phyloP scores from a whole-genome alignment of 768 basidiomycete genomes.

The Erythrobasidium yunnanense region DNA sequence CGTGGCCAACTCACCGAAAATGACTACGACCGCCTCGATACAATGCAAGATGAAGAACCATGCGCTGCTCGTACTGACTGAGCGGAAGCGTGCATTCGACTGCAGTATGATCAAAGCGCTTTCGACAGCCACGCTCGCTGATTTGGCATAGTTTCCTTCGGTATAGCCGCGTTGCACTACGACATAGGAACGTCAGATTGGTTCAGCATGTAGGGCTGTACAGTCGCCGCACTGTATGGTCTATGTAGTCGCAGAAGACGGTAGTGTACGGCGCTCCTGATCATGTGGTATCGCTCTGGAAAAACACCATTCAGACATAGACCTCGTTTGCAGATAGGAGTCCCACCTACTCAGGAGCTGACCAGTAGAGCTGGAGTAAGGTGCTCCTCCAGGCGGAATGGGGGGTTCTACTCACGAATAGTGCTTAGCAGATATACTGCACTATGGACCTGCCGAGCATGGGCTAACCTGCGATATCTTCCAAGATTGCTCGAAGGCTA shows the following conservation, averaged over 20 bases:
- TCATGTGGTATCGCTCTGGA: not conserved
- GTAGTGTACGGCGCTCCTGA: not conserved
- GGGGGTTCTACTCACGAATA: not conserved
- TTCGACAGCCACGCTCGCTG: not conserved
- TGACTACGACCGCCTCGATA: not conserved
- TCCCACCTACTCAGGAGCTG: not conserved
- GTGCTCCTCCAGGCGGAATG: not conserved
- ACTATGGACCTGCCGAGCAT: not conserved
- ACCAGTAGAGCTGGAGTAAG: not conserved
- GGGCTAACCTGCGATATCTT: not conserved
- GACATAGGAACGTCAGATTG: not conserved
- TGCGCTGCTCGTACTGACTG: not conserved
- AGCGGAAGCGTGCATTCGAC: not conserved
- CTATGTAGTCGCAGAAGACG: not conserved
- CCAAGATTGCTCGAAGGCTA: not conserved
- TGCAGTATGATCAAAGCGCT: not conserved
- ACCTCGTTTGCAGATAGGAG: too few relatives aligned
- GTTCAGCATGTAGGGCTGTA: not conserved
- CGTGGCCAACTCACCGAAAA: not conserved
- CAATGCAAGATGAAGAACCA: slow-evolving; percentile 5
- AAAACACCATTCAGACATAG: too few relatives aligned
- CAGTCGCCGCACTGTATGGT: not conserved
- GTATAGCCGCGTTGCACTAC: not conserved
- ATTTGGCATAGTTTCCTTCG: not conserved
- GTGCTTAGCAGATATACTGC: not conserved